Percentiles rank a stretch among this genome's conserved stretches.
Evolutionary conservation across 2,329 filamentous ascomycete genomes (phyloP).

Genomic region (Trichoderma sp.): DNA sequence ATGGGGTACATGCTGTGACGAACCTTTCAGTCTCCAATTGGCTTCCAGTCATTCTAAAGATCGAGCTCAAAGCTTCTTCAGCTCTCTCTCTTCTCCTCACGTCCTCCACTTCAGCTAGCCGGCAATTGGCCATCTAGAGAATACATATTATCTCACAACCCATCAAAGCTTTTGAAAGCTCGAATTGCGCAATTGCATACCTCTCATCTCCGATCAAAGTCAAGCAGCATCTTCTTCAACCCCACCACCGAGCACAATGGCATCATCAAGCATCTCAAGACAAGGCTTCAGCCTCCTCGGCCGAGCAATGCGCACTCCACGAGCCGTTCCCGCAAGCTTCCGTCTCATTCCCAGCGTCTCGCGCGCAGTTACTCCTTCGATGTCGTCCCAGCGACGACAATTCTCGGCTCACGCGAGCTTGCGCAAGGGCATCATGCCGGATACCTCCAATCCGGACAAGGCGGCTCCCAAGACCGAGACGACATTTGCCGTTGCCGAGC

Average conservation of each 20-base stretch:
- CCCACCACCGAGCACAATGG: background rate
- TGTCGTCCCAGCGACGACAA: constrained; percentile 25
- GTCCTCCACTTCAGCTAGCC: background rate
- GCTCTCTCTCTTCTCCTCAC: background rate
- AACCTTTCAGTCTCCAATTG: constrained; percentile 1
- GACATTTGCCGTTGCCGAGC: constrained; percentile 54
- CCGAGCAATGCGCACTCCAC: constrained; percentile 33
- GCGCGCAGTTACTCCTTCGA: background rate
- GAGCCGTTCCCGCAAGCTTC: constrained; percentile 26
- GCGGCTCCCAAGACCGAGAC: constrained; percentile 38
- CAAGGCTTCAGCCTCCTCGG: constrained; percentile 34
- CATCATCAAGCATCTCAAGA: constrained; percentile 31
- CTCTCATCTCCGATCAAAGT: background rate
- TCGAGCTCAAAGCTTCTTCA: constrained; percentile 14
- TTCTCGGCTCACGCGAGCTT: constrained; percentile 33
- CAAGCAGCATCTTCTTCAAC: background rate
- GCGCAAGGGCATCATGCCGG: constrained; percentile 58
- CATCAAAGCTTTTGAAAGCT: background rate
- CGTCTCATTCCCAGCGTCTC: constrained; percentile 22
- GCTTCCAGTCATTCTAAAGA: background rate
- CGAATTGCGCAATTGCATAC: background rate
- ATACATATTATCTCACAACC: background rate
- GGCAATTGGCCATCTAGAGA: background rate
- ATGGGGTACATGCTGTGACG: constrained; percentile 16
- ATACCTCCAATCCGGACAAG: constrained; percentile 53